phyloP scores from a whole-genome alignment of 2,329 filamentous ascomycete genomes.

The Neofusicoccum umdonicola region DNA sequence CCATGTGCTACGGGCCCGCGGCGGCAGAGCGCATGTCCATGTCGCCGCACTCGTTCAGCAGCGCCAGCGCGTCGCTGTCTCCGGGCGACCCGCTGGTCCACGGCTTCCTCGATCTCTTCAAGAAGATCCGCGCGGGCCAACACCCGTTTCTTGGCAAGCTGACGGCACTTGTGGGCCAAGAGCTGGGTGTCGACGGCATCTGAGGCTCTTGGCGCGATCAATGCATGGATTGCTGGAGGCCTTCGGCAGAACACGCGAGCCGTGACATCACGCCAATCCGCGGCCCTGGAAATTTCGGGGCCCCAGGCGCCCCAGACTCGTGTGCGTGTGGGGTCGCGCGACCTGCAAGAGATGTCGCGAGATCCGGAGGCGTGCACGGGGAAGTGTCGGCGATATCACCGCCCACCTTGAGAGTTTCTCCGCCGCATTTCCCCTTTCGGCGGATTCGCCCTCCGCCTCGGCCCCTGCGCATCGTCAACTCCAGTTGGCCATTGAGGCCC shows the following conservation, averaged over 20 bases:
- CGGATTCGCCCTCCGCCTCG: neutral
- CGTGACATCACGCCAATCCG: neutral
- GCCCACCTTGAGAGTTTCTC: neutral
- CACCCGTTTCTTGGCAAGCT: slow-evolving; percentile 11
- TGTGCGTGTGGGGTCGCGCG: neutral
- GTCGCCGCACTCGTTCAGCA: slow-evolving; percentile 4
- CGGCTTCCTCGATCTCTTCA: slow-evolving; percentile 10
- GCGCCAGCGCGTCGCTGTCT: neutral
- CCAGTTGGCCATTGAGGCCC: neutral
- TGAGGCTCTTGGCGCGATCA: neutral
- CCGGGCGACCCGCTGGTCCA: slow-evolving; percentile 7
- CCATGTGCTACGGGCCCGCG: neutral
- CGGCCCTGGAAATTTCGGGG: neutral
- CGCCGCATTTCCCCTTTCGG: slow-evolving; percentile 10
- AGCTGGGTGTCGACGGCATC: slow-evolving; percentile 3
- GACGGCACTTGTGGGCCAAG: neutral
- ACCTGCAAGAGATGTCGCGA: neutral
- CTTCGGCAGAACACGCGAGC: neutral
- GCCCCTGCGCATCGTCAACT: slow-evolving; percentile 6
- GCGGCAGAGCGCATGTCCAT: neutral
- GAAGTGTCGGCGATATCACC: neutral
- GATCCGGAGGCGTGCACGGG: neutral
- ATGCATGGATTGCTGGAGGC: neutral
- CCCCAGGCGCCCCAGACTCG: neutral
- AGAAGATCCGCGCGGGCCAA: slow-evolving; percentile 14